These are phyloP conservation scores for Chernovozyma sophiae-reginae DNA, from an alignment of 1,139 yeast genomes.

Conservation along the genomic window DNA sequence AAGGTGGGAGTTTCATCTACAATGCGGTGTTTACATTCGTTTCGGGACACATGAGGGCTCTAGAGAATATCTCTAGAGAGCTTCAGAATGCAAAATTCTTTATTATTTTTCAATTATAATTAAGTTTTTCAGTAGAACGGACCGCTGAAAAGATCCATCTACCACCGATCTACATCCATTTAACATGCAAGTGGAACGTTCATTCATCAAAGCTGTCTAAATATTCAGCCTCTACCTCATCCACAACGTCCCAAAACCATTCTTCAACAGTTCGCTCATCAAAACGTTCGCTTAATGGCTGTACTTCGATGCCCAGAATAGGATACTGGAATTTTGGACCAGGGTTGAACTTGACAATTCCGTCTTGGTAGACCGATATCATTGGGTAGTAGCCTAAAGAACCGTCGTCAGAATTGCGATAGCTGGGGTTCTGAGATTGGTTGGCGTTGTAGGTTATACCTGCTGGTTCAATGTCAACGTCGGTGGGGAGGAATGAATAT, in stretches of 20 bases:
- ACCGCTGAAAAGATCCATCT: too few relatives aligned
- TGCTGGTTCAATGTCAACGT: constrained; percentile 24
- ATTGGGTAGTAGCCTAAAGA: constrained; percentile 88
- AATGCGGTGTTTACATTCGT: too few relatives aligned
- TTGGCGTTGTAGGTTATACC: constrained; percentile 29
- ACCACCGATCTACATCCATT: too few relatives aligned
- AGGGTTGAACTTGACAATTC: constrained; percentile 64
- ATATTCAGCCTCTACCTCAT: constrained; percentile 73
- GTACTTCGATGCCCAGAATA: constrained; percentile 25
- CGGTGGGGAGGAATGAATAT: constrained; percentile 68
- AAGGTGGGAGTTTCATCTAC: too few relatives aligned
- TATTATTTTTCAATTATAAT: too few relatives aligned
- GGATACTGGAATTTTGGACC: constrained; percentile 64
- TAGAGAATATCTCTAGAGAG: too few relatives aligned
- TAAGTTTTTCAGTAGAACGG: too few relatives aligned
- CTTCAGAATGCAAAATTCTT: too few relatives aligned
- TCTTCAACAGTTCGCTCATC: constrained; percentile 76
- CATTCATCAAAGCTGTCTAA: constrained; percentile 40
- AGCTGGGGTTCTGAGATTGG: constrained; percentile 47
- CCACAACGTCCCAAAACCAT: constrained; percentile 75
- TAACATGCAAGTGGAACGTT: too few relatives aligned
- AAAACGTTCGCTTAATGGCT: constrained; percentile 58
- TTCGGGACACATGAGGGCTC: too few relatives aligned
- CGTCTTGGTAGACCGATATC: constrained; percentile 77
- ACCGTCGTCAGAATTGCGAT: constrained; percentile 68